A percentile compares a stretch with the other conserved stretches of the same genome.
These are phyloP conservation scores for Hemisphaericaspora lyxosophila DNA, from an alignment of 1,139 yeast species.

Conservation along the genomic window DNA sequence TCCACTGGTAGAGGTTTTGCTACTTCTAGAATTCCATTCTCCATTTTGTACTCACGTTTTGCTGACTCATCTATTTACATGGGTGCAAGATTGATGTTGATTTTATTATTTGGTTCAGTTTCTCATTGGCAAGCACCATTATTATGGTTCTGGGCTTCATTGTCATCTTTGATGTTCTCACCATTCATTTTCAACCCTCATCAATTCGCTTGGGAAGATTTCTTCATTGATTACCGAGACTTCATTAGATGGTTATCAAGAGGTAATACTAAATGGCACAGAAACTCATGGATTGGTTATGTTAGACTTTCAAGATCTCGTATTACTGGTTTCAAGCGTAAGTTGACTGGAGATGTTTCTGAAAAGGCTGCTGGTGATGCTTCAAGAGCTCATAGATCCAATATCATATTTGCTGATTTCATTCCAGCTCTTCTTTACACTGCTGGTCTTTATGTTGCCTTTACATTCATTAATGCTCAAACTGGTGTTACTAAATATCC, in stretches of 20 bases:
- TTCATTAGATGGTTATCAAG: conserved; percentile 97
- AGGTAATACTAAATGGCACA: conserved; percentile 98
- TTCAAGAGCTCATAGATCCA: conserved; percentile 89
- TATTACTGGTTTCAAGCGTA: conserved; percentile 96
- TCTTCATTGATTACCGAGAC: conserved; percentile 97
- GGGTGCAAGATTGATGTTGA: conserved; percentile 90
- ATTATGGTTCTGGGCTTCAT: conserved; percentile 97
- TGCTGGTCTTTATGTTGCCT: conserved; percentile 89
- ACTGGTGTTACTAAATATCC: conserved; percentile 74
- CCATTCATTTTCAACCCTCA: conserved; percentile 98
- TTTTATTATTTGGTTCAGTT: conserved; percentile 87
- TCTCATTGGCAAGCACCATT: conserved; percentile 97
- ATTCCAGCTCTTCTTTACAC: conserved; percentile 82
- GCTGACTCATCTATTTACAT: conserved; percentile 96
- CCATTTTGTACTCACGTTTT: conserved; percentile 91
- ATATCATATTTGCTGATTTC: conserved; percentile 82
- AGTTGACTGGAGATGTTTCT: conserved; percentile 80
- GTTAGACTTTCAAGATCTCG: conserved; percentile 94
- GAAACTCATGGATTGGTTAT: conserved; percentile 99
- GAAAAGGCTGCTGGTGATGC: conserved; percentile 96
- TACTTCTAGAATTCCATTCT: conserved; percentile 96
- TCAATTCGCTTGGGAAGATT: conserved; percentile 98
- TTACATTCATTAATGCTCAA: conserved; percentile 92
- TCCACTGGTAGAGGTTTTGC: conserved; percentile 99
- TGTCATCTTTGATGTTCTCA: conserved; percentile 84